phyloP scores from a whole-genome alignment of 352 stramenopile genomes.

The Globisporangium paroecandrum region DNA sequence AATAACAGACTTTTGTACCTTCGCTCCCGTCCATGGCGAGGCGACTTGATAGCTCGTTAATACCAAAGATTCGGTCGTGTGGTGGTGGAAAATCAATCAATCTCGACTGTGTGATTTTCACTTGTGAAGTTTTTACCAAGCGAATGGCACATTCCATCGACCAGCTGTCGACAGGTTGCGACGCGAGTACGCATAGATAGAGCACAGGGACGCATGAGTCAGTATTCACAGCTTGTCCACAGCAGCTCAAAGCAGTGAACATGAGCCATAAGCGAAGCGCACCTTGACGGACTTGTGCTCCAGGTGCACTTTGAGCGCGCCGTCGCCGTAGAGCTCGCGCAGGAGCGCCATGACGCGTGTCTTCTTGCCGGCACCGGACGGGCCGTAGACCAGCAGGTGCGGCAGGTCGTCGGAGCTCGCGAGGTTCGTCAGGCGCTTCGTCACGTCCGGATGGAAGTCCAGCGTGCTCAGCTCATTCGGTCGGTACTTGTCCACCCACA shows the following conservation, averaged over 20 bases:
- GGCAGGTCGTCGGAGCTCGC: slow-evolving; percentile 84
- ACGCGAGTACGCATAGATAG: too few species aligned
- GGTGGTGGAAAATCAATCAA: too few species aligned
- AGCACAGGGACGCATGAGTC: neutral
- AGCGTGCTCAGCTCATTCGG: slow-evolving; percentile 90
- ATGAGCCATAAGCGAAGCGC: neutral
- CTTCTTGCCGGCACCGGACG: slow-evolving; percentile 97
- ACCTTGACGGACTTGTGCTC: slow-evolving; percentile 93
- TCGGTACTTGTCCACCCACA: slow-evolving; percentile 99
- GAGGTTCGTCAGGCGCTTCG: slow-evolving; percentile 84
- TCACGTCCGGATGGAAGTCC: slow-evolving; percentile 94
- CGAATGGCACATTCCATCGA: too few species aligned
- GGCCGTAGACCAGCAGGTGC: slow-evolving; percentile 98
- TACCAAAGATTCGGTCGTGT: too few species aligned
- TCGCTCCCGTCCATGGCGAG: too few species aligned
- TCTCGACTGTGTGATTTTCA: too few species aligned
- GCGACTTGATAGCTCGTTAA: too few species aligned
- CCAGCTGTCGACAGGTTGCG: too few species aligned
- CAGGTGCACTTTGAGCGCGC: slow-evolving; percentile 88
- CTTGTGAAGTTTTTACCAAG: too few species aligned
- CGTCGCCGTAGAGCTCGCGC: slow-evolving; percentile 93
- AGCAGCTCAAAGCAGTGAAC: neutral
- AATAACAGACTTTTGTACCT: too few species aligned
- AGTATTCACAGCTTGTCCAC: neutral
- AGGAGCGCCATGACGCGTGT: slow-evolving; percentile 97